Conservation (phyloP, 2,329 filamentous ascomycete genomes). For the Botrytis fragariae region DNA sequence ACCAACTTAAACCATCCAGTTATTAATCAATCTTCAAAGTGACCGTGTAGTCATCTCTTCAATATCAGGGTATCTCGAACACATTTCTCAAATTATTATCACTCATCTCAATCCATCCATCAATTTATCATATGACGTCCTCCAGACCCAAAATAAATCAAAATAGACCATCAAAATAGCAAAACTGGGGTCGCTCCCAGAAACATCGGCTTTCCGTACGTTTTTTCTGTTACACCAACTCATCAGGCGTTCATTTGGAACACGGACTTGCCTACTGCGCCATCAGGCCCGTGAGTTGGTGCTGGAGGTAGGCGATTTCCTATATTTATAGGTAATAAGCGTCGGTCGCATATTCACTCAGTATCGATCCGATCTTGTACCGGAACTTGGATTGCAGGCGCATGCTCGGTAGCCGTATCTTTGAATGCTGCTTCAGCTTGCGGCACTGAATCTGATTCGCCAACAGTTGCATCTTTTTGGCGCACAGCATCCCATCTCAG, state of each 20-base stretch:
- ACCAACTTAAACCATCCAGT: background rate
- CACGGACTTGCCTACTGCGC: background rate
- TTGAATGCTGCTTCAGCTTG: slow-evolving; percentile 19
- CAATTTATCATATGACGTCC: no score
- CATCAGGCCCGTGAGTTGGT: background rate
- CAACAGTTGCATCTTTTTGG: slow-evolving; percentile 50
- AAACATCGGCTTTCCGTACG: background rate
- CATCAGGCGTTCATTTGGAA: background rate
- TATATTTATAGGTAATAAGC: background rate
- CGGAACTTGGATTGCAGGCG: slow-evolving; percentile 32
- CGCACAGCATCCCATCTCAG: slow-evolving; percentile 48
- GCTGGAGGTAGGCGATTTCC: background rate
- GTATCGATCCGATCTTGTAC: slow-evolving; percentile 16
- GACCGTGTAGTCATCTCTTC: background rate
- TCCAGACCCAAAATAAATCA: background rate
- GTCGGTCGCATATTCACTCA: background rate
- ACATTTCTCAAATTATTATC: background rate
- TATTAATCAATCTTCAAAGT: background rate
- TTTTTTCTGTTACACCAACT: slow-evolving; percentile 6
- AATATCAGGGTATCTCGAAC: slow-evolving; percentile 15
- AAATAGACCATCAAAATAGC: background rate
- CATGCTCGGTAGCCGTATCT: slow-evolving; percentile 32
- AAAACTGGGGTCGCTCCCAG: background rate
- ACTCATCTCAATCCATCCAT: background rate
- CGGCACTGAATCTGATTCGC: slow-evolving; percentile 24